Evolutionary conservation across 805 yeast species (phyloP), one percentile per base, ranked within the genome.

Genomic region (Scheffersomyces ergatensis): DNA sequence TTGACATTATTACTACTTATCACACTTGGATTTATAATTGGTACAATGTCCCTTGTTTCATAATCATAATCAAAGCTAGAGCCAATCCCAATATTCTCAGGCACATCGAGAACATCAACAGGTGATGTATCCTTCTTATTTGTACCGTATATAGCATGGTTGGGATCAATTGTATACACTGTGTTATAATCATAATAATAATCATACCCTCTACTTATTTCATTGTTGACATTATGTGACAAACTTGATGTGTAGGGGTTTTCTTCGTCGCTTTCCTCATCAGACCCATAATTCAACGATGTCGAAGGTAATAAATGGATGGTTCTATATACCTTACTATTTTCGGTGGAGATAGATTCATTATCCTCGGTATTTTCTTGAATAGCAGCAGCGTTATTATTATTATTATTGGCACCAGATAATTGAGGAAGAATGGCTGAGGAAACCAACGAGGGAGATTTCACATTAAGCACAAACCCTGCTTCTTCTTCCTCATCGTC

Each of bases 301-400:
- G 98, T 89, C 2, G 97, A 82, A 2, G 98, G 97, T 38, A 92
- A 65, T 33, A 80, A 70, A 27, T 88, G 89, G 47, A 90, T 89
- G 9, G 88, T 85, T 33, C 77, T 76, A 38, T 58, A 46, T 12
- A 53, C 46, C 45, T 57, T 64, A 15, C 63, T 54, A 37, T 48
- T 59, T 29, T 45, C 54, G 13, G 65, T 55, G 2, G 70, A 62
- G 1, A 58, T 49, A 3, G 69, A 53, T 5, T 57, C 67, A 13
- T 62, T 50, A 37, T 58, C 61, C 27, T 56, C 64, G 3, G 57
- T 49, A 20, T 43, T 43, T n/a, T 48, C 53, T 11, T 24, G 34
- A 29, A 14, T 29, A 5, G 18, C 5, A 12, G 9, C 21, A 11
- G 15, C 25, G 29, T 27, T 37, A 25, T 23, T 33, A 14, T 30